Conservation (phyloP, 2,329 filamentous ascomycete species). For the Aspergillus floridensis region DNA sequence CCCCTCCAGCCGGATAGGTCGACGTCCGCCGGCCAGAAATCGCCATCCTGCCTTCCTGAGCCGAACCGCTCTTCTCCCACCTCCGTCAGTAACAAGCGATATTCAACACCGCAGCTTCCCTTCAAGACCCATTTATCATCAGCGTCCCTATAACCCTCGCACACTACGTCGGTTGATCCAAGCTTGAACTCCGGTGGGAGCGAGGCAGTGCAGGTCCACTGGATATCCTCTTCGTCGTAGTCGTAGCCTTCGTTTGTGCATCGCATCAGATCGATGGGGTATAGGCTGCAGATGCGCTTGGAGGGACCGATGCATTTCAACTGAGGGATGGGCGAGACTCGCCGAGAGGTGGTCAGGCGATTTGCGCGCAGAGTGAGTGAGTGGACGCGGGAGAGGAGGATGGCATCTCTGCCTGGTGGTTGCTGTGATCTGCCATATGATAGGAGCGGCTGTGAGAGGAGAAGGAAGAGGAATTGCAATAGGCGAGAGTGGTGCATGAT, state of each 20-base stretch:
- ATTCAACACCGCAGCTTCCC: conserved; percentile 91
- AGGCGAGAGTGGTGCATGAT: conserved; percentile 22
- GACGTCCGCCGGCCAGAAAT: not conserved
- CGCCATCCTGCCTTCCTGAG: not conserved
- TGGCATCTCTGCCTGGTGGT: conserved; percentile 46
- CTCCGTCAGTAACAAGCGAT: conserved; percentile 74
- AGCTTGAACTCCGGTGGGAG: conserved; percentile 67
- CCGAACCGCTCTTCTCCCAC: conserved; percentile 71
- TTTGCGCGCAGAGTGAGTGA: conserved; percentile 72
- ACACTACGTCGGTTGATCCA: conserved; percentile 83
- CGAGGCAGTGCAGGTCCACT: conserved; percentile 82
- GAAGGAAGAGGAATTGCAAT: conserved; percentile 17
- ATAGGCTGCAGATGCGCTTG: conserved; percentile 62
- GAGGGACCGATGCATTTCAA: conserved; percentile 70
- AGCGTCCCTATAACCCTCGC: conserved; percentile 76
- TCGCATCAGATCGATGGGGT: conserved; percentile 77
- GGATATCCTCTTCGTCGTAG: conserved; percentile 76
- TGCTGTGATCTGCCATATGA: conserved; percentile 27
- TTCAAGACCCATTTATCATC: conserved; percentile 85
- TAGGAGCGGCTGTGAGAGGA: conserved; percentile 17
- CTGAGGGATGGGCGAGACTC: conserved; percentile 73
- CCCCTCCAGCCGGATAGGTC: conserved; percentile 2
- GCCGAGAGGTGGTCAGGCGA: conserved; percentile 69
- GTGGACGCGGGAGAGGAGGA: conserved; percentile 66
- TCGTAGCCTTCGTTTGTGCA: conserved; percentile 82